Percentiles rank a stretch among this genome's conserved stretches.
phyloP scores from a whole-genome alignment of 2,329 filamentous ascomycete genomes.

The Xylariaceae sp. region DNA sequence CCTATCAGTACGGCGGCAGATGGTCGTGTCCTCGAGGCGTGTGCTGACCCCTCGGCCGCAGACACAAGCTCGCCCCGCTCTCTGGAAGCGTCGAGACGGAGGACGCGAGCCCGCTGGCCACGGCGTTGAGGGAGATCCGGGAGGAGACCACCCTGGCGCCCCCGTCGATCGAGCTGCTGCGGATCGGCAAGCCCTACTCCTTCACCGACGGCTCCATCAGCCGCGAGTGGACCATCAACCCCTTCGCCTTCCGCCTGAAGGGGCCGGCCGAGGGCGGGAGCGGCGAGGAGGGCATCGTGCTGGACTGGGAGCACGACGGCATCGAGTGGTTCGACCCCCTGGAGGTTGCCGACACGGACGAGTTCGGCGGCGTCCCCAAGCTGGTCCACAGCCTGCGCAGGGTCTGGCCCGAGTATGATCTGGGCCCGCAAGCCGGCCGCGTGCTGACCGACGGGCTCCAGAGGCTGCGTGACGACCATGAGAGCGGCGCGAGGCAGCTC shows the following conservation, averaged over 20 bases:
- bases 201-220: slow-evolving; percentile 46
- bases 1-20: slow-evolving; percentile 45
- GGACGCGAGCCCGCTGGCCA: slow-evolving; percentile 44
- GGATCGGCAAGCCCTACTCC: slow-evolving; percentile 50
- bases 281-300: slow-evolving; percentile 38
- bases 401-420: slow-evolving; percentile 50
- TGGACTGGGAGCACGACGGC: slow-evolving; percentile 56
- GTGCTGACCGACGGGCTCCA: slow-evolving; percentile 40
- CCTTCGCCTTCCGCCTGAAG: slow-evolving; percentile 51
- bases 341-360: slow-evolving; percentile 36
- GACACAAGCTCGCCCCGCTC: slow-evolving; percentile 52
- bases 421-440: slow-evolving; percentile 36
- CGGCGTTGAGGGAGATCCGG: slow-evolving; percentile 54
- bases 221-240: slow-evolving; percentile 55
- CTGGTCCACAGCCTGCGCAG: slow-evolving; percentile 50
- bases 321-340: slow-evolving; percentile 51
- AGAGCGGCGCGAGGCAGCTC: slow-evolving; percentile 52
- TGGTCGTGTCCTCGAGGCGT: background rate
- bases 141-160: slow-evolving; percentile 53
- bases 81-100: slow-evolving; percentile 51
- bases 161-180: slow-evolving; percentile 40
- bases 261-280: slow-evolving; percentile 26
- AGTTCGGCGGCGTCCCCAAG: slow-evolving; percentile 47
- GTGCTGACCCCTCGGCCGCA: too few species aligned
- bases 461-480: slow-evolving; percentile 45